Conservation (phyloP, 2,329 filamentous ascomycete genomes). For the Nigrograna mackinnonii region DNA sequence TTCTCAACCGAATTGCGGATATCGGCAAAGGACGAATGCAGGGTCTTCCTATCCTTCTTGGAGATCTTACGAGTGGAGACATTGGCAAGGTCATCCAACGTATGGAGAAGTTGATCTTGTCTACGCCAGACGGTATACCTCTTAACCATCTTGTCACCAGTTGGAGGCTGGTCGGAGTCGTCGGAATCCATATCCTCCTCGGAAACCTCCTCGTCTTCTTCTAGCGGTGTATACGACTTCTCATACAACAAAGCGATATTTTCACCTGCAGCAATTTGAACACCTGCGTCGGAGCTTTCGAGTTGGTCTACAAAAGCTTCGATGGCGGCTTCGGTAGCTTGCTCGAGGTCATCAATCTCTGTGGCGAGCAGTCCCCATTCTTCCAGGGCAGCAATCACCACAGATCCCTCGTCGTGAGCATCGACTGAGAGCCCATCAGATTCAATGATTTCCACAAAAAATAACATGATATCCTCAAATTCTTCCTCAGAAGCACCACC, state of each 20-base stretch:
- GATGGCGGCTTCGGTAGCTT: conserved; percentile 71
- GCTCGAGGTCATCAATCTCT: conserved; percentile 73
- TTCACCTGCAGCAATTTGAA: conserved; percentile 77
- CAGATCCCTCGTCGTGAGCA: conserved; percentile 69
- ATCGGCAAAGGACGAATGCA: conserved; percentile 69
- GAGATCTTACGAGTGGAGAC: conserved; percentile 64
- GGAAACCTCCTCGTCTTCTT: conserved; percentile 58
- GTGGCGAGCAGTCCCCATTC: conserved; percentile 83
- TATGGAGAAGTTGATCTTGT: conserved; percentile 62
- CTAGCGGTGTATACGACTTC: conserved; percentile 63
- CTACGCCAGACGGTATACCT: conserved; percentile 71
- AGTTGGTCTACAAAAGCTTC: conserved; percentile 86
- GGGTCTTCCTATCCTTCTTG: conserved; percentile 67
- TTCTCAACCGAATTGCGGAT: conserved; percentile 69
- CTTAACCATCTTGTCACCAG: conserved; percentile 53
- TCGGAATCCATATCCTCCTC: conserved; percentile 54
- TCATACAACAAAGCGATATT: conserved; percentile 86
- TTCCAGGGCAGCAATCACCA: conserved; percentile 75
- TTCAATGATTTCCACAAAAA: conserved; percentile 75
- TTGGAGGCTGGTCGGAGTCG: conserved; percentile 35
- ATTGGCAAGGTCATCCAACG: conserved; percentile 62
- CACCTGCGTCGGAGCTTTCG: conserved; percentile 70
- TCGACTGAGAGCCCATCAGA: conserved; percentile 76
- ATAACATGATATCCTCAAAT: conserved; percentile 72
- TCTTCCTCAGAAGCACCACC: conserved; percentile 72